These are phyloP conservation scores for Alisma plantagoaquatica DNA, from an alignment of 106 monocot species.

Conservation along the genomic window DNA sequence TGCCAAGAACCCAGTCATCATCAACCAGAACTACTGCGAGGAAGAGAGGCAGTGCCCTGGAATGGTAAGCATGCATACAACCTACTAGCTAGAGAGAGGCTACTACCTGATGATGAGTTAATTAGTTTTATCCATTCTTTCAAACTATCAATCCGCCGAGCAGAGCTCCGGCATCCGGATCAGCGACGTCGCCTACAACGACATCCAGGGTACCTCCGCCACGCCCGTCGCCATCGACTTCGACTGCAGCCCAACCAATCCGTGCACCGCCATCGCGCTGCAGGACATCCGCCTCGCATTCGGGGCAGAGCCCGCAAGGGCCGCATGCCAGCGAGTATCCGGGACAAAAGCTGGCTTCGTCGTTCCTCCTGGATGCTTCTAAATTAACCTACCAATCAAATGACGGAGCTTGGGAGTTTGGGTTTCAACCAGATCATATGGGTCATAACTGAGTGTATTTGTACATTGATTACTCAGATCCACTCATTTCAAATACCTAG, in stretches of 20 bases:
- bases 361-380: conserved; percentile 13
- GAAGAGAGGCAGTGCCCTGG: conserved; percentile 17
- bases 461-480: too few species aligned
- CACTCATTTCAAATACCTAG: too few species aligned
- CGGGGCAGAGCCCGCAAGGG: neutral
- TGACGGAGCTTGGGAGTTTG: neutral
- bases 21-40: conserved; percentile 45
- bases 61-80: too few species aligned
- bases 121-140: too few species aligned
- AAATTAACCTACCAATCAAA: too few species aligned
- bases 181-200: conserved; percentile 8
- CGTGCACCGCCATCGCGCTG: conserved; percentile 12
- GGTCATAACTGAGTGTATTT: too few species aligned
- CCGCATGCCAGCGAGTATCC: conserved; percentile 9
- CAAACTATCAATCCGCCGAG: too few species aligned
- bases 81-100: too few species aligned
- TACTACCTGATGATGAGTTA: too few species aligned
- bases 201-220: conserved; percentile 20
- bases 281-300: conserved; percentile 19
- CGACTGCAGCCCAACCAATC: conserved; percentile 20
- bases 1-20: conserved; percentile 30
- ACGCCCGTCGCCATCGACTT: conserved; percentile 19
- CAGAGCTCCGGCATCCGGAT: conserved; percentile 13
- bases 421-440: too few species aligned
- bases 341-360: conserved; percentile 4